Percentiles rank a stretch among this genome's conserved stretches.
Conservation (phyloP, 2,329 filamentous ascomycete species). For the Achaetomium macrosporum region DNA sequence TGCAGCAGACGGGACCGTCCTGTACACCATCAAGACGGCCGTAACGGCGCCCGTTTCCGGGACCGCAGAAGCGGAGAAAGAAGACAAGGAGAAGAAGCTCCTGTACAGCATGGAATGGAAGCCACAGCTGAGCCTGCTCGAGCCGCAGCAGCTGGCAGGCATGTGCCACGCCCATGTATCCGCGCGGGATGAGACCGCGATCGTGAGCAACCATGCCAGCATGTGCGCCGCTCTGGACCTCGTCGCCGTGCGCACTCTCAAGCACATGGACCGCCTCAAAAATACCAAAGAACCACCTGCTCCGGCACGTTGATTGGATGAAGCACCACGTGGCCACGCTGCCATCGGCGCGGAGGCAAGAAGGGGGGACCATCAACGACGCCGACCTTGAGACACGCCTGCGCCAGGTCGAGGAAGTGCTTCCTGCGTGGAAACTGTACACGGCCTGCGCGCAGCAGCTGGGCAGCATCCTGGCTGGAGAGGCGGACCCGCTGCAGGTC, state of each 20-base stretch:
- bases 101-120: constrained; percentile 34
- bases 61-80: constrained; percentile 8
- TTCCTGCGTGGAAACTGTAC: constrained; percentile 31
- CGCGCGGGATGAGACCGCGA: constrained; percentile 23
- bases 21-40: constrained; percentile 27
- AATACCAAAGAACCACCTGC: constrained; percentile 19
- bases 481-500: constrained; percentile 8
- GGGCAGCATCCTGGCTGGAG: not conserved
- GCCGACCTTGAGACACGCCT: constrained; percentile 26
- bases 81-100: constrained; percentile 25
- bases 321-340: constrained; percentile 23
- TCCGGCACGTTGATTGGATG: constrained; percentile 30
- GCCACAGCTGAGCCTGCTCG: constrained; percentile 34
- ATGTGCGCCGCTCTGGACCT: constrained; percentile 15
- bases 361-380: constrained; percentile 15
- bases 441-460: constrained; percentile 13
- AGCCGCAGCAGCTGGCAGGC: constrained; percentile 24
- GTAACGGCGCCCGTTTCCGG: constrained; percentile 26
- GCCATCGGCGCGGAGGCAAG: constrained; percentile 16
- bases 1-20: constrained; percentile 26
- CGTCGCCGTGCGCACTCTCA: not conserved
- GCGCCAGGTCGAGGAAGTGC: constrained; percentile 24
- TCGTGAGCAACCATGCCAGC: constrained; percentile 20
- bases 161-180: constrained; percentile 22
- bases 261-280: not conserved